Evolutionary conservation across 768 basidiomycete species (phyloP), one percentile per base, ranked within the genome.

Genomic region (Naematelia aurantialba): DNA sequence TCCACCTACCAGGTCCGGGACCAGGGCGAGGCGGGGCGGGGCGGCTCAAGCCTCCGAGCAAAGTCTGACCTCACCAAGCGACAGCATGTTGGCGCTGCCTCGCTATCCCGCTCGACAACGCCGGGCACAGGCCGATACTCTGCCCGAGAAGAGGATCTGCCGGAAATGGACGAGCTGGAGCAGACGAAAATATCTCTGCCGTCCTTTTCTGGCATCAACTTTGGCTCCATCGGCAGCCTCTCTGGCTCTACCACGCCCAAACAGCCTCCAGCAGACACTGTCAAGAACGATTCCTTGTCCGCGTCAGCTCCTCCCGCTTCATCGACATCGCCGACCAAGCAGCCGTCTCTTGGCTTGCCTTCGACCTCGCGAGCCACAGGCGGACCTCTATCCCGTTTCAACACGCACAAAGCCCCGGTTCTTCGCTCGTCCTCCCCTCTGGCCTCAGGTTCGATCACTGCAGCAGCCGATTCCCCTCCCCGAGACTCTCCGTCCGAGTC

Each of bases 111-210:
- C 29, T 66, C 64, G 17, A 56, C 54, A 22, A 60, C 69, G 14
- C 71, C 71, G 4, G 56, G 21, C 21, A 49, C 56, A 12, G 72
- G 72, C 17, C 49, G 72, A 25, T 74, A 59, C 52, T 74, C 72
- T 3, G 72, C 72, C n/a, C 58, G 60, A 24, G 72, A 74, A 49
- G 72, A 74, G 53, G 72, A 74, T 61, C 46, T 74, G 45, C 72
- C 72, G 30, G 59, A 57, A 22, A 67, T 74, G 67, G 69, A 69
- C 13, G 72, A 74, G 30, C 52, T 74, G 48, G 67, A 68, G 44
- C 59, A 67, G 27, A 29, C 60, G 26, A 70, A 69, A 62, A 73
- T 73, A 34, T 58, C 69, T 5, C 39, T 70, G 21, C 66, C 66
- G 22, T 66, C 66, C 13, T 66, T 73, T 45, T 66, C 64, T 17